phyloP scores from a whole-genome alignment of 306 rosid genomes.

The Vigna reflexopilosa region DNA sequence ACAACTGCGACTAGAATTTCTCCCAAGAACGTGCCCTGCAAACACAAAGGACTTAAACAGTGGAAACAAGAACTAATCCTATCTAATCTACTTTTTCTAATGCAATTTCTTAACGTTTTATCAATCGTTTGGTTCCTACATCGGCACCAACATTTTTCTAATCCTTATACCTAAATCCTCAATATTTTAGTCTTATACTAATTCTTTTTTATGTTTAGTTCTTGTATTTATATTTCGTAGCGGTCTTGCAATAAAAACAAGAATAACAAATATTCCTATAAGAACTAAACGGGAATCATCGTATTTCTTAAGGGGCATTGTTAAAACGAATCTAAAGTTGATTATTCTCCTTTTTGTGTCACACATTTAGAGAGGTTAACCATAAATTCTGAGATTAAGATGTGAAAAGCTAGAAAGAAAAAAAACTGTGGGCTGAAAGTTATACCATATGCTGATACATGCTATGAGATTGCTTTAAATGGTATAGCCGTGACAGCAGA shows the following conservation, averaged over 20 bases:
- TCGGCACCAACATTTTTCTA: no score
- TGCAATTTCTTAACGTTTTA: no score
- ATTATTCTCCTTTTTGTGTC: background rate
- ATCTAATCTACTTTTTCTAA: background rate
- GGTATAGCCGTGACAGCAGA: constrained; percentile 61
- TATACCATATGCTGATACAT: constrained; percentile 82
- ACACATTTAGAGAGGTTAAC: background rate
- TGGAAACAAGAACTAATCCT: background rate
- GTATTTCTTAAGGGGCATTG: background rate
- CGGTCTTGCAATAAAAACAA: no score
- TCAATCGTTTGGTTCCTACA: no score
- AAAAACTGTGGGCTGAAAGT: background rate
- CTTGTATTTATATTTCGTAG: no score
- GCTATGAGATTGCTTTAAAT: constrained; percentile 53
- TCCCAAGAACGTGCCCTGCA: constrained; percentile 79
- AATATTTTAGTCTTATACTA: no score
- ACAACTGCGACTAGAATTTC: constrained; percentile 78
- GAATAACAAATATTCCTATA: no score
- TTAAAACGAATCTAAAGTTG: background rate
- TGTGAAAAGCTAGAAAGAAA: background rate
- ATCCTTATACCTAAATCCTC: no score
- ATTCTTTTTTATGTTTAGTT: no score
- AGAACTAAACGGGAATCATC: no score
- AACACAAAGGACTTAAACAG: background rate
- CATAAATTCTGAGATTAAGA: background rate